Percentiles rank a stretch among this genome's conserved stretches.
These are phyloP conservation scores for Vickermania spadyakhi DNA, from an alignment of 208 protist species.

Conservation along the genomic window DNA sequence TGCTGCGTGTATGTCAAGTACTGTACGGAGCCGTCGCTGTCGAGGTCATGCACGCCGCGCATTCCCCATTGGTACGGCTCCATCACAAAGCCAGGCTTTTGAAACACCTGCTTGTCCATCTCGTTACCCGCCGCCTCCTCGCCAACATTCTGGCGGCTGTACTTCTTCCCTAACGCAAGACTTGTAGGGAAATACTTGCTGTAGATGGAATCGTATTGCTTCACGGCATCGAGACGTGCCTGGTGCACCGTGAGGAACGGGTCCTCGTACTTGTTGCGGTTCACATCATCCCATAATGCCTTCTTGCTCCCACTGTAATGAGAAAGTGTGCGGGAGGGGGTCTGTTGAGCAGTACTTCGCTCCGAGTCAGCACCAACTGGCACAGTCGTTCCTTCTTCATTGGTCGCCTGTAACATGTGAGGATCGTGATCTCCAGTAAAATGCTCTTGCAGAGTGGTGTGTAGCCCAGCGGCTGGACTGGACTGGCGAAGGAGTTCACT, in stretches of 20 bases:
- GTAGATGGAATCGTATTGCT: constrained; percentile 60
- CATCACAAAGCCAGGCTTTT: constrained; percentile 21
- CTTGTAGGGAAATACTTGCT: constrained; percentile 28
- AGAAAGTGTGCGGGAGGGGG: neutral
- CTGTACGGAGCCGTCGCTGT: constrained; percentile 62
- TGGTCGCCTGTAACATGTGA: neutral
- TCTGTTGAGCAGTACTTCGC: neutral
- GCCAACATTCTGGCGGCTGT: constrained; percentile 39
- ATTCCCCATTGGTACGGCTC: constrained; percentile 56
- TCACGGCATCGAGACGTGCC: constrained; percentile 64
- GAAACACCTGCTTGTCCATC: constrained; percentile 56
- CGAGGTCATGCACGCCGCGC: constrained; percentile 56
- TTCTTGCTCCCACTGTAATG: constrained; percentile 9
- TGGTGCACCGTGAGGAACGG: constrained; percentile 74
- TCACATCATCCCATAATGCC: constrained; percentile 49
- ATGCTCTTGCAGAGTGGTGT: too few species aligned
- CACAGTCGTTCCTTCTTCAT: neutral
- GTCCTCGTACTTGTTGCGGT: constrained; percentile 63
- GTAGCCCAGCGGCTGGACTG: neutral
- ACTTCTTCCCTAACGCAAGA: constrained; percentile 68
- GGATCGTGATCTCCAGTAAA: neutral
- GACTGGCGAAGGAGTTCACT: constrained; percentile 34
- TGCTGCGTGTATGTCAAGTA: constrained; percentile 53
- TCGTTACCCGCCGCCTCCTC: constrained; percentile 62
- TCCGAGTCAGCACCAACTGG: neutral